Percentiles rank a stretch among this genome's conserved stretches.
These are phyloP conservation scores for Sphaerobolus stellatus DNA, from an alignment of 1,284 basidiomycete species.

Conservation along the genomic window DNA sequence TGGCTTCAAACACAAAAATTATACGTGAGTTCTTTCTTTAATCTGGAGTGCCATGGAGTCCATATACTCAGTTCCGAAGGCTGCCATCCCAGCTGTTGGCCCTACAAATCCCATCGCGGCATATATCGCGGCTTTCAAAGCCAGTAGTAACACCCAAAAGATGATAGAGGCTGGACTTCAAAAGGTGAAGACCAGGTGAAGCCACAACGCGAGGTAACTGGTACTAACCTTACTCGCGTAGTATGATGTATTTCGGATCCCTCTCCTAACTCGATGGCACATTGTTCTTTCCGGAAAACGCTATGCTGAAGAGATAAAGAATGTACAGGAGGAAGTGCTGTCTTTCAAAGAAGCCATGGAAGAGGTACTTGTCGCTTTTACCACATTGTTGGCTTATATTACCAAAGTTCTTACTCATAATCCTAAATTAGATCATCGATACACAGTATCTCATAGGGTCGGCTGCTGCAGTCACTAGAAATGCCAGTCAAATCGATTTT, in stretches of 20 bases:
- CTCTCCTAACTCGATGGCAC: conserved; percentile 17
- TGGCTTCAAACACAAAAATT: too few species aligned
- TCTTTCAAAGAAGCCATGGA: conserved; percentile 32
- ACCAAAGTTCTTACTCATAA: not conserved
- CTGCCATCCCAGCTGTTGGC: too few species aligned
- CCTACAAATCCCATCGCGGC: too few species aligned
- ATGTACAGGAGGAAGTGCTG: conserved; percentile 35
- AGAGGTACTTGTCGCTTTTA: conserved; percentile 3
- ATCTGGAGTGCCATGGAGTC: too few species aligned
- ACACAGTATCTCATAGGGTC: conserved; percentile 15
- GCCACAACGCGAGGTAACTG: too few species aligned
- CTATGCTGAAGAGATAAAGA: conserved; percentile 38
- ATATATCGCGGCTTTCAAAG: too few species aligned
- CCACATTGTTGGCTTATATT: not conserved
- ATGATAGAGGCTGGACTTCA: too few species aligned
- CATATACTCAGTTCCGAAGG: too few species aligned
- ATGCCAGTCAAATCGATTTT: conserved; percentile 22
- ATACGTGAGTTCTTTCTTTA: too few species aligned
- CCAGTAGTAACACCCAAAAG: too few species aligned
- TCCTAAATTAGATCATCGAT: not conserved
- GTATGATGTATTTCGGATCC: conserved; percentile 6
- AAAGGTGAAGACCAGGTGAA: too few species aligned
- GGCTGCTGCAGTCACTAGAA: conserved; percentile 14
- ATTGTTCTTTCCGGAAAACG: conserved; percentile 34
- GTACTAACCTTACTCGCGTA: too few species aligned